Evolutionary conservation across 176 grass and related monocot species (phyloP), one percentile per base, ranked within the genome.

Genomic region (Leersia perrieri): DNA sequence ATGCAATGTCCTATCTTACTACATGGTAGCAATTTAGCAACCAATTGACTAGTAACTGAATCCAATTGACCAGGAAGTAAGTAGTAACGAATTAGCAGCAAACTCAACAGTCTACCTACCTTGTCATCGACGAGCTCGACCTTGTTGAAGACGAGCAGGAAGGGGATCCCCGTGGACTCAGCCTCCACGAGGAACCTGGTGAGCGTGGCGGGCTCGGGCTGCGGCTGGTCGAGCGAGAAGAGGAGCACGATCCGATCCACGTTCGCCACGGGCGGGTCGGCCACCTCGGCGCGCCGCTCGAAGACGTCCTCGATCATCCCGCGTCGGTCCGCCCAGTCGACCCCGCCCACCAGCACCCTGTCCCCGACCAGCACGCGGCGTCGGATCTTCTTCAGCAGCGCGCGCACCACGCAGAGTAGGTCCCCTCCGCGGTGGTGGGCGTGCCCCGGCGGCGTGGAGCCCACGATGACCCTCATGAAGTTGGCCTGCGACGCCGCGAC

Each of bases 131-230:
- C 86, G 41, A 98, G 92, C 75, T 98, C 95, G 20, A 81, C 79
- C 82, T 98, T 98, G 78, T 98, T 98, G 74, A 95, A 86, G 27
- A 88, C 88, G 16, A 98, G 86, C 20, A 89, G 57, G 60, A 95
- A 86, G 0, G 90, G 90, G 8, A 98, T 93, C 16, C 88, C 92
- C 4, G 84, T 68, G 62, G 92, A 94, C 60, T 95, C 92, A 4
- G 95, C 95, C 39, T 98, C 95, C 35, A 98, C 88, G 66, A 98
- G 89, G 84, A 98, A 98, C 85, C 95, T 74, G 7, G 95, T 98
- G 63, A 98, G 90, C 44, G 82, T 91, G 80, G 89, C 89, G 8
- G 92, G 92, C 80, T 98, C 92, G 5, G 87, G 83, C 80, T 67
- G 66, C 0, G 95, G 95, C 81, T 93, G 90, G 80, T 95, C 88